Percentiles rank a stretch among this genome's conserved stretches.
Evolutionary conservation across 225 moss, liverwort and hornwort genomes (phyloP).

Genomic region (Antitrichia curtipendula): DNA sequence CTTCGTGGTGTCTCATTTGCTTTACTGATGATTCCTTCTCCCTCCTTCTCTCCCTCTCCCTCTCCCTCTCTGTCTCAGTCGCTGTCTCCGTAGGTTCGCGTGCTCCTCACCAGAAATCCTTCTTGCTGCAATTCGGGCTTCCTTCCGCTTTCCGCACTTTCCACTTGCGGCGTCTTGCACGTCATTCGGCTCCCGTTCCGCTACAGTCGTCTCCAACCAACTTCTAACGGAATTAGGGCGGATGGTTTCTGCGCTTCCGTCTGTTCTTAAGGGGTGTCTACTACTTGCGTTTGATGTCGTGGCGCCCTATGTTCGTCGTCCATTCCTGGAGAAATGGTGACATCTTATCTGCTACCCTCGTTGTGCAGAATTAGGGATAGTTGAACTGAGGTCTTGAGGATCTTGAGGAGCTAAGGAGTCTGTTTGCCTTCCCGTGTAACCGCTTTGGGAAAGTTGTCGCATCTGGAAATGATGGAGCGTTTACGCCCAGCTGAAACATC

Average conservation of each 20-base stretch:
- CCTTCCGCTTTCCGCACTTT: background rate
- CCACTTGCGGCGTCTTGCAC: background rate
- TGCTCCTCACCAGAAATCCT: background rate
- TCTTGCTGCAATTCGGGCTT: background rate
- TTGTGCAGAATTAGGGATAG: constrained; percentile 2
- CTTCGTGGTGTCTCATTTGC: background rate
- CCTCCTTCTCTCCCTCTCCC: background rate
- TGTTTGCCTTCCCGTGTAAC: background rate
- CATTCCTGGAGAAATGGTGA: background rate
- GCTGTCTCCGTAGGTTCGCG: background rate
- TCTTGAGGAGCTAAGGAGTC: background rate
- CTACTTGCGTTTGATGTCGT: background rate
- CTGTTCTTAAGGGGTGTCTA: background rate
- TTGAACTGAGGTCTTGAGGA: background rate
- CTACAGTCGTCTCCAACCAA: background rate
- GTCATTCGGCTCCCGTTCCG: background rate
- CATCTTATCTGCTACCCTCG: background rate
- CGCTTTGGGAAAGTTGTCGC: background rate
- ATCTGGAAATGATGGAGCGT: constrained; percentile 1
- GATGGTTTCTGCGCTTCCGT: background rate
- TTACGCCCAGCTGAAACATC: background rate
- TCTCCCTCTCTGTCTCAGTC: background rate
- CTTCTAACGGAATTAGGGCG: constrained; percentile 10
- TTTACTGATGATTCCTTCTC: background rate
- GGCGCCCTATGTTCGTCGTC: background rate